These are phyloP conservation scores for Carpinus viminea DNA, from an alignment of 306 rosid genomes.

Conservation along the genomic window DNA sequence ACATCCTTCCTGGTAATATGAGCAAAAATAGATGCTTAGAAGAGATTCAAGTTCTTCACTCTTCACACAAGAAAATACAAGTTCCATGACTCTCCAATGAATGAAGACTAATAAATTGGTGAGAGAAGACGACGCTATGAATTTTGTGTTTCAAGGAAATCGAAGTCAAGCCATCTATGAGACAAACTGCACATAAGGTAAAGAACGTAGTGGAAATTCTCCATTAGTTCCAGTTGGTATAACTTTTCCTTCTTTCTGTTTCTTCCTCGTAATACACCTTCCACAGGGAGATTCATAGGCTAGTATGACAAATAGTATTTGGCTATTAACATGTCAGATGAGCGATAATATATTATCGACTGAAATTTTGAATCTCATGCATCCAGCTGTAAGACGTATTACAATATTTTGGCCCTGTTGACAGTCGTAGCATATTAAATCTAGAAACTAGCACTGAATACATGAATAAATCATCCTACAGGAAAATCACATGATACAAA, in stretches of 20 bases:
- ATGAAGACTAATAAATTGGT: not conserved
- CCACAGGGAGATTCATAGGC: not conserved
- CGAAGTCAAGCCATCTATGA: not conserved
- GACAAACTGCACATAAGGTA: not conserved
- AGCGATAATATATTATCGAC: not conserved
- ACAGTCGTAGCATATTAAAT: not conserved
- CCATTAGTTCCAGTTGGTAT: not conserved
- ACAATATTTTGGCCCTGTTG: not conserved
- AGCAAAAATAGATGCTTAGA: conserved; percentile 11
- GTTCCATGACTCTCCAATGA: not conserved
- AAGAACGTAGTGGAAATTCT: not conserved
- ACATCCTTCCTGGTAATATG: conserved; percentile 47
- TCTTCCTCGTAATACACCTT: not conserved
- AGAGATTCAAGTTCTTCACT: not conserved
- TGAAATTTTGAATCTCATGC: not conserved
- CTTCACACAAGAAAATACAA: not conserved
- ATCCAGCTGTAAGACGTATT: not conserved
- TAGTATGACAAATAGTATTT: not conserved
- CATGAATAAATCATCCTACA: not conserved
- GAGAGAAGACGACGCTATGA: not conserved
- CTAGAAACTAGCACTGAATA: not conserved
- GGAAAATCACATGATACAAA: not conserved
- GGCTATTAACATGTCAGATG: not conserved
- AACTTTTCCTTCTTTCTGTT: not conserved
- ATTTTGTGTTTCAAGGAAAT: not conserved